A percentile compares a stretch with the other conserved stretches of the same genome.
phyloP scores from a whole-genome alignment of 805 yeast species.

The Metschnikowia anglica region DNA sequence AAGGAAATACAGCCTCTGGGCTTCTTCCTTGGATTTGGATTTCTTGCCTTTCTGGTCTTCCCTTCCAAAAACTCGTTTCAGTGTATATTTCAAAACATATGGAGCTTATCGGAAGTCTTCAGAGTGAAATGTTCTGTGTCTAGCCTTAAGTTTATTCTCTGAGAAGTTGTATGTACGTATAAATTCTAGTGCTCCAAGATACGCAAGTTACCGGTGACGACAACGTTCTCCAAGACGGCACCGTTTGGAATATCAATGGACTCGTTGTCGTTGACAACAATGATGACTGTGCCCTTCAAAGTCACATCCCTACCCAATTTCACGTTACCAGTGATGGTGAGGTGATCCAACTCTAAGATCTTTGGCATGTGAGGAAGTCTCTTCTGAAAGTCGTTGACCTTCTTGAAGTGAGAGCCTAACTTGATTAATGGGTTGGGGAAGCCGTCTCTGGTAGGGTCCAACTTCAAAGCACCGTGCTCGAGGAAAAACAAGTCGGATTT shows the following conservation, averaged over 20 bases:
- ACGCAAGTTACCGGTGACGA: constrained; percentile 93
- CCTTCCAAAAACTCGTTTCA: too few relatives aligned
- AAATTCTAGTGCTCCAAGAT: constrained; percentile 75
- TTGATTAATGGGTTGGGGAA: constrained; percentile 92
- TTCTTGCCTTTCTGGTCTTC: too few relatives aligned
- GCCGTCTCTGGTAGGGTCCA: constrained; percentile 84
- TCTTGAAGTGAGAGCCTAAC: constrained; percentile 94
- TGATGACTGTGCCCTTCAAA: constrained; percentile 94
- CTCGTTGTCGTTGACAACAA: constrained; percentile 96
- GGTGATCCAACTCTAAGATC: constrained; percentile 93
- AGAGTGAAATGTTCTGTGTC: too few relatives aligned
- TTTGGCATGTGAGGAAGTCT: constrained; percentile 95
- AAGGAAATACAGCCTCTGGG: too few relatives aligned
- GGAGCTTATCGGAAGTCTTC: too few relatives aligned
- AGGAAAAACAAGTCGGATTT: constrained; percentile 91
- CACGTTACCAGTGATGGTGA: constrained; percentile 97
- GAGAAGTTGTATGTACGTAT: not conserved
- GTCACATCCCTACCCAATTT: constrained; percentile 84
- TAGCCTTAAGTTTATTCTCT: too few relatives aligned
- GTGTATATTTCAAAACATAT: too few relatives aligned
- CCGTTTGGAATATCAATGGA: constrained; percentile 98
- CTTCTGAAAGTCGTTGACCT: constrained; percentile 84
- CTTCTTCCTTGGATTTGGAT: too few relatives aligned
- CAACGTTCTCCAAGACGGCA: constrained; percentile 90
- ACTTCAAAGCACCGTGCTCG: constrained; percentile 85